Conservation (phyloP, 345 rosid genomes). For the Lepidium didymum region DNA sequence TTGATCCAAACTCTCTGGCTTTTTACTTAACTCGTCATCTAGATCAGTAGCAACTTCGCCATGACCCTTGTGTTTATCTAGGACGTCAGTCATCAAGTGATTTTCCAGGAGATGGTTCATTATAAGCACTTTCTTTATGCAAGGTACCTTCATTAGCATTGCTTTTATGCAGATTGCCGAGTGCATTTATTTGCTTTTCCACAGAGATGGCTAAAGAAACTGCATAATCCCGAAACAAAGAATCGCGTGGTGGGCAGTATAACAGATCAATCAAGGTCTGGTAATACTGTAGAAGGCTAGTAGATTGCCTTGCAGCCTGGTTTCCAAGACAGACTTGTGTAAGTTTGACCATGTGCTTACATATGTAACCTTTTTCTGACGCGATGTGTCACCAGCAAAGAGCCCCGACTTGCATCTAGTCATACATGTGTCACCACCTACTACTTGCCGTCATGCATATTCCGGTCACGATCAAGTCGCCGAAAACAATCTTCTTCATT, state of each 20-base stretch:
- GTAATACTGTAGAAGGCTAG: conserved; percentile 53
- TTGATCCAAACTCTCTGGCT: neutral
- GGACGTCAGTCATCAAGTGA: neutral
- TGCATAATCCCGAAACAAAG: conserved; percentile 75
- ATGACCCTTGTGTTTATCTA: neutral
- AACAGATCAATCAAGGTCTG: conserved; percentile 57
- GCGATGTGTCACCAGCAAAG: too few species aligned
- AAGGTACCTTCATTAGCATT: conserved; percentile 6
- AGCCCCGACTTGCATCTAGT: too few species aligned
- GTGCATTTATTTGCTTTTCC: conserved; percentile 47
- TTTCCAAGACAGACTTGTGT: conserved; percentile 35
- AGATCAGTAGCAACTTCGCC: neutral
- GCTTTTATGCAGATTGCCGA: conserved; percentile 28
- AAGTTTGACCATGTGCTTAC: conserved; percentile 76
- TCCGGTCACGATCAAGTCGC: too few species aligned
- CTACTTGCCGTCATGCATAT: too few species aligned
- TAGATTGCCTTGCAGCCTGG: conserved; percentile 35
- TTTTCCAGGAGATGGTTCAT: neutral
- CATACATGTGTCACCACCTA: too few species aligned
- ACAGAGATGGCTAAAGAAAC: conserved; percentile 54
- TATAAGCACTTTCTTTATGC: conserved; percentile 15
- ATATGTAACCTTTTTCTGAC: conserved; percentile 72
- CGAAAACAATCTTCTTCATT: too few species aligned
- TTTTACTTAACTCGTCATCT: conserved; percentile 11
- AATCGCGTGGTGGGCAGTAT: conserved; percentile 56